Base-by-base conservation (phyloP, 257 asterid genomes). In the Dorcoceras hygrometricum region DNA sequence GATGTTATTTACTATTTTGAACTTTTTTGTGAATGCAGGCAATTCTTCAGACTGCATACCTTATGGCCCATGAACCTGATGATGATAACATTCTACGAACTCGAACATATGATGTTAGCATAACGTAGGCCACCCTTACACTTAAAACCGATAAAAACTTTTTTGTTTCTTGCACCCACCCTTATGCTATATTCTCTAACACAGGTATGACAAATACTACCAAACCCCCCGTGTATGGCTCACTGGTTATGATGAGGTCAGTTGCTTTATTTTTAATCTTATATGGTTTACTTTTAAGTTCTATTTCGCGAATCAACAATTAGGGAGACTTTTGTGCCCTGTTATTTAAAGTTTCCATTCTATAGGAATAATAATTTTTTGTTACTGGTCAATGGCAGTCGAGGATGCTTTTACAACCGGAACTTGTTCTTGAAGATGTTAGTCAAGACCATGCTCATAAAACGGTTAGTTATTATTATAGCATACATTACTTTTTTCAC, bases 201-300 rank as follows among this genome's bases (percentile, higher is more conserved):
- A 48, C 72, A 93, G 99, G 88, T 90, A 90, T 71, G 99, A 94
- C 87, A 88, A 94, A 77, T 94, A 90, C 67, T 94, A 90, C 81
- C 99, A 94, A 85, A 94, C 99, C 32, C 99, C 99, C 72, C 91
- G 97, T 60, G 96, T 94, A 69, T 94, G 99, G 99, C 97, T 94
- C 62, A 90, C 98, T 70, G 99, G 99, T 72, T 94, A 94, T 76
- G 98, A 94, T 55, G 99, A 94, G 96, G 99, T 90, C 66, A 65
- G 83, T 66, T 55, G 26, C 78, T 34, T 57, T 46, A 32, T 19
- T 23, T 46, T 62, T 59, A 56, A 57, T 22, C 55, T 56, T 22
- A 56, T 65, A 6, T 57, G 68, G 69, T 36, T 64, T 66, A 2
- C 23, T 62, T 69, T 20, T 54, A 28, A 22, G 23, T 68, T 69